Evolutionary conservation across 2,329 filamentous ascomycete species (phyloP), one percentile per base, ranked within the genome.

Genomic region (Fusarium marasasianum): DNA sequence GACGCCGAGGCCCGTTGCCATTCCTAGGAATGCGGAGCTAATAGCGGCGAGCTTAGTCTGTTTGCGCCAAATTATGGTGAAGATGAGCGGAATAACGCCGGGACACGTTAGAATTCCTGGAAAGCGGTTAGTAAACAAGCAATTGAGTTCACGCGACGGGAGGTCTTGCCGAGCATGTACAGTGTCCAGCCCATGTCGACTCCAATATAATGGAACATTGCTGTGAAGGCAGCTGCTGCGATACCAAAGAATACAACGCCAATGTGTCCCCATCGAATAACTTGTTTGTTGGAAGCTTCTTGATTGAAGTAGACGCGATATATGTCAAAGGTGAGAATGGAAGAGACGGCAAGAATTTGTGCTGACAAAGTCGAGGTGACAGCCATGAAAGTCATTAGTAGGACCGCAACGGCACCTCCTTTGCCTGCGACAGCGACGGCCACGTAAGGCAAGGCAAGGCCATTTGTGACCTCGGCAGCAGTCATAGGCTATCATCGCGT

Each of bases 251-350:
- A 12, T 0, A 89, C 81, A 2, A 89, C 87, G 0, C 86, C 86
- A 10, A 86, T 84, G 64, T 89, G 87, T 44, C 84, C 87, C 80
- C 85, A 85, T 1, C 83, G 83, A 43, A 89, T 88, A 0, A 88
- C 81, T 35, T 89, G 83, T 1, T 78, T 76, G 64, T 89, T 86
- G 0, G 82, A 84, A 0, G 87, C 87, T 0, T 67, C 66, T 8
- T 78, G 80, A 50, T 87, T 87, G 72, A 87, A 81, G 69, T 88
- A 88, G 14, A 83, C 83, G 0, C 86, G 81, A 71, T 88, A 89
- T 3, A 89, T 85, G 53, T 89, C 87, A 55, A 88, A 89, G 41
- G 83, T 85, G 38, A 89, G 83, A 51, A 89, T 88, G 0, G 86
- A 87, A 6, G 84, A 86, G 1, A 88, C 86, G 1, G 87, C 86